These are phyloP conservation scores for Fistulifera solaris DNA, from an alignment of 108 stramenopile species.

Conservation along the genomic window DNA sequence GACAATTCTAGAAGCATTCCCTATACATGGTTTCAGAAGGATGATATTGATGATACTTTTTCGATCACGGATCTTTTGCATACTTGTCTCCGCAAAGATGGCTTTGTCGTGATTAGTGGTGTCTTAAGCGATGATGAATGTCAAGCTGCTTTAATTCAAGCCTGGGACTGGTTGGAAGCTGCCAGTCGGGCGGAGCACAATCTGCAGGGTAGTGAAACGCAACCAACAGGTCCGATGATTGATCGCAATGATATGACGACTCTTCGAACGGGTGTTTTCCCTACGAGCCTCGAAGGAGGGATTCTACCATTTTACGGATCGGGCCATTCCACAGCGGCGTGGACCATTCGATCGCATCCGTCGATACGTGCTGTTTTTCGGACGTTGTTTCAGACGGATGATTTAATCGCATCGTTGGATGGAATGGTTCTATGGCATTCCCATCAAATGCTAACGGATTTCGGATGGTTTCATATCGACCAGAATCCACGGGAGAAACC, in stretches of 20 bases:
- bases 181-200: constrained; percentile 15
- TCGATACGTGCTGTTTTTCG: constrained; percentile 12
- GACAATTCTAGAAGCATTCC: too few species aligned
- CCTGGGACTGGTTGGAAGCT: constrained; percentile 23
- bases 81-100: constrained; percentile 9
- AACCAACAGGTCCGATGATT: neutral
- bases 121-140: constrained; percentile 15
- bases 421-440: constrained; percentile 19
- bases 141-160: constrained; percentile 5
- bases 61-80: too few species aligned
- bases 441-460: constrained; percentile 11
- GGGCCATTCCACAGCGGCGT: constrained; percentile 19
- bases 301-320: constrained; percentile 30
- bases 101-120: constrained; percentile 19
- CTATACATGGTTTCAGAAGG: too few species aligned
- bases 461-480: constrained; percentile 29
- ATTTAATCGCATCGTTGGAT: constrained; percentile 21
- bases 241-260: neutral
- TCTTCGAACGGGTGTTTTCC: constrained; percentile 1
- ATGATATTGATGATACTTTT: too few species aligned
- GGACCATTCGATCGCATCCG: constrained; percentile 14
- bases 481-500: constrained; percentile 24
- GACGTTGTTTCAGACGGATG: neutral
- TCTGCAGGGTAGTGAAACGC: constrained; percentile 2
- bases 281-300: constrained; percentile 17